phyloP scores from a whole-genome alignment of 2,329 filamentous ascomycete species.

The Thermothelomyces thermophilus region DNA sequence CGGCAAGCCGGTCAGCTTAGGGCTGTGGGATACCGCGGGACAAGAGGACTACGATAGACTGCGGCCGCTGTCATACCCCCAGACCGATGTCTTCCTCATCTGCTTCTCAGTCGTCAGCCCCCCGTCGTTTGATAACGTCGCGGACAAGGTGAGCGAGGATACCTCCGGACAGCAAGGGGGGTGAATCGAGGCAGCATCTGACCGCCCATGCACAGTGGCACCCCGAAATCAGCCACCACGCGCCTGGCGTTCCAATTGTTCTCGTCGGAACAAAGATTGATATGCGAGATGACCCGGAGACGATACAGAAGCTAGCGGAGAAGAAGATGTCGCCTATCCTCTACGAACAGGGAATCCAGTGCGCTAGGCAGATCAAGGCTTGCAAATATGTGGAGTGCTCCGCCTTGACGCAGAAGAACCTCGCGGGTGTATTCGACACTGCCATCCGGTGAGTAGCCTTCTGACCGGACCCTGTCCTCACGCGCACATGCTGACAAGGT shows the following conservation, averaged over 20 bases:
- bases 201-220: conserved; percentile 63
- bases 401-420: conserved; percentile 87
- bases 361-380: conserved; percentile 89
- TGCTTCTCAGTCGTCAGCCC: conserved; percentile 98
- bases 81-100: conserved; percentile 97
- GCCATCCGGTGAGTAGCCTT: conserved; percentile 75
- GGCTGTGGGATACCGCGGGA: conserved; percentile 96
- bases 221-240: conserved; percentile 95
- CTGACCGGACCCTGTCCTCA: no score
- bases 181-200: neutral
- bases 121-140: conserved; percentile 97
- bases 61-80: conserved; percentile 90
- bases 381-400: conserved; percentile 99
- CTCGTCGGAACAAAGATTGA: conserved; percentile 96
- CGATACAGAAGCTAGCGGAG: conserved; percentile 72
- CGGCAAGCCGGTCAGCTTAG: conserved; percentile 93
- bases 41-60: conserved; percentile 98
- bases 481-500: neutral
- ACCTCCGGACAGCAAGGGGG: no score
- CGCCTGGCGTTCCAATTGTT: conserved; percentile 91
- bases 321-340: conserved; percentile 97
- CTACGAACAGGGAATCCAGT: conserved; percentile 82
- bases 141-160: conserved; percentile 72
- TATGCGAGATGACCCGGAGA: conserved; percentile 80
- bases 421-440: conserved; percentile 98